phyloP scores from a whole-genome alignment of 2,329 filamentous ascomycete species.

The Alternaria metachromatica region DNA sequence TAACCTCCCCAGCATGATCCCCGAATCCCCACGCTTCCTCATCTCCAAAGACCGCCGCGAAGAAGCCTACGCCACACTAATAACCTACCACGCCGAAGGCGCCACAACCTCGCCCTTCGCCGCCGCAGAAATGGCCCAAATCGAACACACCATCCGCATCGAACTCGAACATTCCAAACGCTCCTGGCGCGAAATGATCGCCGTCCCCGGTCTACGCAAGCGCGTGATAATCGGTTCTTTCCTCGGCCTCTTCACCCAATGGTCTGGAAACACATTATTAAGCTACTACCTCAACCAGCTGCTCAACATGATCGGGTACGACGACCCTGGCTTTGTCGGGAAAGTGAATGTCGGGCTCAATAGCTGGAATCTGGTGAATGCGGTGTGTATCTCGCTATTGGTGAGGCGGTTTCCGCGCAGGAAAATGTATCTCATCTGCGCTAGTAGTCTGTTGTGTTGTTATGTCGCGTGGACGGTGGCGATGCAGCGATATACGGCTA shows the following conservation, averaged over 20 bases:
- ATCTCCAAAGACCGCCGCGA: slow-evolving; percentile 67
- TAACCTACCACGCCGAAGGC: slow-evolving; percentile 69
- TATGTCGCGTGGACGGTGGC: slow-evolving; percentile 51
- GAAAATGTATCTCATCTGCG: slow-evolving; percentile 59
- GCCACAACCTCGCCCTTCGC: slow-evolving; percentile 65
- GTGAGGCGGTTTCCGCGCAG: slow-evolving; percentile 63
- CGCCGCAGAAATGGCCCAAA: slow-evolving; percentile 70
- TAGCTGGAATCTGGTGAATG: slow-evolving; percentile 64
- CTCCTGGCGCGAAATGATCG: slow-evolving; percentile 66
- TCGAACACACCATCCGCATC: slow-evolving; percentile 66
- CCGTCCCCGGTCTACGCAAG: slow-evolving; percentile 68
- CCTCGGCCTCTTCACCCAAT: slow-evolving; percentile 71
- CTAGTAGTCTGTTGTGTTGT: slow-evolving; percentile 37
- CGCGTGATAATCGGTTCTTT: slow-evolving; percentile 67
- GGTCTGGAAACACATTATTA: slow-evolving; percentile 68
- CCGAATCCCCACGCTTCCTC: slow-evolving; percentile 71
- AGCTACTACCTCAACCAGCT: slow-evolving; percentile 68
- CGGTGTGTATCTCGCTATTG: slow-evolving; percentile 61
- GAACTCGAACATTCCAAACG: slow-evolving; percentile 60
- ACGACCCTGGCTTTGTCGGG: slow-evolving; percentile 41
- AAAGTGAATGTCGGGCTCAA: slow-evolving; percentile 63
- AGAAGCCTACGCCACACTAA: slow-evolving; percentile 65
- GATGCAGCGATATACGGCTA: slow-evolving; percentile 57
- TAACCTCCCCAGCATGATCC: slow-evolving; percentile 48
- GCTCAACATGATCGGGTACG: slow-evolving; percentile 67